Evolutionary conservation across 2,329 filamentous ascomycete species (phyloP).

Genomic region (Epichloe bromicola): DNA sequence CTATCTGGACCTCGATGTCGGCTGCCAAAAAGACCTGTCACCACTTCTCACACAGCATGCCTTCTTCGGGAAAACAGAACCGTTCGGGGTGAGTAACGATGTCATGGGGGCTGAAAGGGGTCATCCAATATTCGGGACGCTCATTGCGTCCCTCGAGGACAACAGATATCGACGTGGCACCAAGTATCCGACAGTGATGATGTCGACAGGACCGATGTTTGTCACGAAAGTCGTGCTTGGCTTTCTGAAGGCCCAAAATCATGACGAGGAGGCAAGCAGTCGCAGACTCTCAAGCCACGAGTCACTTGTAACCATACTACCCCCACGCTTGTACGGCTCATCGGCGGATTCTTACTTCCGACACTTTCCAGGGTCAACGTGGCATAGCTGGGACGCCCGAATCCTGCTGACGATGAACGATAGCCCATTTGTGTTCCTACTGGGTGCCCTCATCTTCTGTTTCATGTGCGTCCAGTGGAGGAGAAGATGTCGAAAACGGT

Average conservation of each 20-base stretch:
- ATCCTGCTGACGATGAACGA: not conserved
- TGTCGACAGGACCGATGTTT: slow-evolving; percentile 2
- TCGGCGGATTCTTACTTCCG: not conserved
- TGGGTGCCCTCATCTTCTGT: not conserved
- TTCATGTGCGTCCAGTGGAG: not conserved
- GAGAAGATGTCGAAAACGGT: not conserved
- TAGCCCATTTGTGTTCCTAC: not conserved
- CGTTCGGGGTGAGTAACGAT: not conserved
- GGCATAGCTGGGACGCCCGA: slow-evolving; percentile 1
- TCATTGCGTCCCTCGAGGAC: not conserved
- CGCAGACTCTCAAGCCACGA: not conserved
- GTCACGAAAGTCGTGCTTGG: not conserved
- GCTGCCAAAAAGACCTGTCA: not conserved
- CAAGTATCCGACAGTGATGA: slow-evolving; percentile 4
- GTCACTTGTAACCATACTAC: not conserved
- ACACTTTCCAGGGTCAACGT: slow-evolving; percentile 1
- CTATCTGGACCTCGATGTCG: slow-evolving; percentile 61
- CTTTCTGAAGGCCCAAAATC: not conserved
- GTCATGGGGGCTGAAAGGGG: not conserved
- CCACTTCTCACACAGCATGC: not conserved
- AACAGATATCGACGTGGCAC: not conserved
- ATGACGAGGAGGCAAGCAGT: not conserved
- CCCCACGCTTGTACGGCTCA: not conserved
- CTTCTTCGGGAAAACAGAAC: not conserved
- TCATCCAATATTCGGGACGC: not conserved